phyloP scores from a whole-genome alignment of 2,329 filamentous ascomycete genomes.

The Xylariaceae sp. region DNA sequence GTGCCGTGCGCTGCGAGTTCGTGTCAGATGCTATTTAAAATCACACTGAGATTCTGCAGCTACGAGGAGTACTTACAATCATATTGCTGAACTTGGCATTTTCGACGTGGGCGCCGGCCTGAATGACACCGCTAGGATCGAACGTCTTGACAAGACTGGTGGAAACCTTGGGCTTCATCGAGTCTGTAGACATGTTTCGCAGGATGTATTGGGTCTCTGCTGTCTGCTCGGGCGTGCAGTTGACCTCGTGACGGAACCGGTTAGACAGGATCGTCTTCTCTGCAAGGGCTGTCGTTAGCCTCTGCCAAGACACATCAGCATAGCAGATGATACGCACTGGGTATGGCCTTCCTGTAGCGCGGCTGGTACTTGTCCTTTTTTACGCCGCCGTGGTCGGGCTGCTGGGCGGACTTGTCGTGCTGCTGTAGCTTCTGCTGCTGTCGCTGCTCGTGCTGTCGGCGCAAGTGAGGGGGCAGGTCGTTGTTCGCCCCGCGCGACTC shows the following conservation, averaged over 20 bases:
- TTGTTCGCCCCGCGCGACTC: constrained; percentile 58
- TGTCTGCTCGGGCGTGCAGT: constrained; percentile 70
- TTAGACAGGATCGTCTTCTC: constrained; percentile 78
- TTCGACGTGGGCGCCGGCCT: constrained; percentile 53
- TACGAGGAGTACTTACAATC: constrained; percentile 49
- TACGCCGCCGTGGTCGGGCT: constrained; percentile 44
- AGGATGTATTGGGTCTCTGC: constrained; percentile 65
- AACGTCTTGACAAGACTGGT: constrained; percentile 44
- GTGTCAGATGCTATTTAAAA: constrained; percentile 5
- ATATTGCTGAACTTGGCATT: constrained; percentile 49
- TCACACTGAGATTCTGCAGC: constrained; percentile 1
- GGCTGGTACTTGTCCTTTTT: constrained; percentile 50
- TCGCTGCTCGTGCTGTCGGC: constrained; percentile 41
- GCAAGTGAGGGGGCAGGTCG: constrained; percentile 57
- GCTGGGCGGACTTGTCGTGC: constrained; percentile 40
- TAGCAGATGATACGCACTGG: constrained; percentile 53
- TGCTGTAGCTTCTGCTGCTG: constrained; percentile 40
- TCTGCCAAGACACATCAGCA: no score
- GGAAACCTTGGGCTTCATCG: constrained; percentile 58
- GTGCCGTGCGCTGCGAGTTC: constrained; percentile 21
- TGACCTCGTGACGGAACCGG: constrained; percentile 72
- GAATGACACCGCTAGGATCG: constrained; percentile 53
- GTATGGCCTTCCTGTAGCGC: constrained; percentile 69
- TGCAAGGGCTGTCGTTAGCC: constrained; percentile 29
- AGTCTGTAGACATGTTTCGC: constrained; percentile 54